phyloP scores from a whole-genome alignment of 2,329 filamentous ascomycete genomes.

The Stachybotrys echinatus region DNA sequence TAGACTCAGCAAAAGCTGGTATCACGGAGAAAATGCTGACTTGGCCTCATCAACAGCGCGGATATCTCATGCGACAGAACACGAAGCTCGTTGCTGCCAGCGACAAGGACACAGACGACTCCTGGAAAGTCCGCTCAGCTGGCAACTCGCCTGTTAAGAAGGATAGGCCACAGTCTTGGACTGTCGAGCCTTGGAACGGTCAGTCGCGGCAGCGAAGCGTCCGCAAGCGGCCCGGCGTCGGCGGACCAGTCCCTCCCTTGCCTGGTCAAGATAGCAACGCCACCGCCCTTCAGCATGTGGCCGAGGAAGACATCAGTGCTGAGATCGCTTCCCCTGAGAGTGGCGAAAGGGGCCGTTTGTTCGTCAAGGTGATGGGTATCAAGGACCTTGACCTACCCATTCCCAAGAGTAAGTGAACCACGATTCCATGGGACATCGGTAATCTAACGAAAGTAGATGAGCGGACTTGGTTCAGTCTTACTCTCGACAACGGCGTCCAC shows the following conservation, averaged over 20 bases:
- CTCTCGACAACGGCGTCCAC: slow-evolving; percentile 95
- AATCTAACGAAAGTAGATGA: slow-evolving; percentile 57
- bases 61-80: slow-evolving; percentile 97
- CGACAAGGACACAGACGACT: slow-evolving; percentile 60
- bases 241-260: slow-evolving; percentile 71
- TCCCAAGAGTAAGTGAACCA: slow-evolving; percentile 68
- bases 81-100: slow-evolving; percentile 96
- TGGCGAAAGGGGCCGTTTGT: slow-evolving; percentile 82
- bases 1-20: slow-evolving; percentile 1
- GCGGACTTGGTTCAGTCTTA: slow-evolving; percentile 89
- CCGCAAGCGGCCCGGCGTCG: slow-evolving; percentile 42
- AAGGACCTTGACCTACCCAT: slow-evolving; percentile 92
- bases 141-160: slow-evolving; percentile 69
- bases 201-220: slow-evolving; percentile 63
- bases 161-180: slow-evolving; percentile 84
- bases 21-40: slow-evolving; percentile 8
- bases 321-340: slow-evolving; percentile 65
- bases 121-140: slow-evolving; percentile 51
- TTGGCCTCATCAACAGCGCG: too few species aligned
- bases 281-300: slow-evolving; percentile 56
- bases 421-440: neutral
- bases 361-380: slow-evolving; percentile 97
- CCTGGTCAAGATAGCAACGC: slow-evolving; percentile 85
- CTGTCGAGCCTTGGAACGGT: slow-evolving; percentile 93
- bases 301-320: slow-evolving; percentile 60